Base-by-base conservation (phyloP, 352 stramenopile genomes). In the Globisporangium alternatum region DNA sequence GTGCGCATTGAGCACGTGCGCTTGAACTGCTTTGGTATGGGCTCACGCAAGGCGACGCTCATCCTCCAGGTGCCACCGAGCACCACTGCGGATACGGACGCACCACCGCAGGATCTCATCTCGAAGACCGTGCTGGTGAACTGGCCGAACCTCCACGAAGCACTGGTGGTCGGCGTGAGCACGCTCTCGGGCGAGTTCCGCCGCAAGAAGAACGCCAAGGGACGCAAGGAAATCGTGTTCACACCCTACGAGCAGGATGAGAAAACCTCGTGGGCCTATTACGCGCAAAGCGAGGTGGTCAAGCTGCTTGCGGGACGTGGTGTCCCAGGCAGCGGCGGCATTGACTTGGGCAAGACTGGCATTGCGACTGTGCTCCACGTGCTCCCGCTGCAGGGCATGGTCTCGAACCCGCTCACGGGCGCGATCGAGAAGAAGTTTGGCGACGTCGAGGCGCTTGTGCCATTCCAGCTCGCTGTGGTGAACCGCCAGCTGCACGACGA, bases 61-160 rank as follows among this genome's bases (percentile, higher is more conserved):
- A 88, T 96, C 45, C 70, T 96, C 7, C 69, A 89, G 41, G 59
- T 95, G 0, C 70, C 75, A 6, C 67, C 76, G 1, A 75, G 69
- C 1, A 44, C 49, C 54, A 51, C 59, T 72, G 33, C 72, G 30
- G 68, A 56, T 0, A 45, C 62, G 9, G 66, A 65, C 2, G 72
- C 3, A 2, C 69, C 75, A 19, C 66, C 78, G 2, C 65, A 83
- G 13, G 70, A 80, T 15, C 33, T 95, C 1, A 61, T 95, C 10
- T 80, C 83, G 0, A 80, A 74, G 35, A 91, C 75, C 0, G 80
- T 99, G 4, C 93, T 98, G 65, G 93, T 99, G 6, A 99, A 99
- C 78, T 99, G 96, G 92, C 97, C 97, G 3, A 98, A 99, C 74
- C 89, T 99, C 77, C 96, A 99, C 68, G 97, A 99, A 81, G 97